A percentile compares a stretch with the other conserved stretches of the same genome.
These are phyloP conservation scores for Eimeria necatrix DNA, from an alignment of 169 alveolate genomes.

Conservation along the genomic window DNA sequence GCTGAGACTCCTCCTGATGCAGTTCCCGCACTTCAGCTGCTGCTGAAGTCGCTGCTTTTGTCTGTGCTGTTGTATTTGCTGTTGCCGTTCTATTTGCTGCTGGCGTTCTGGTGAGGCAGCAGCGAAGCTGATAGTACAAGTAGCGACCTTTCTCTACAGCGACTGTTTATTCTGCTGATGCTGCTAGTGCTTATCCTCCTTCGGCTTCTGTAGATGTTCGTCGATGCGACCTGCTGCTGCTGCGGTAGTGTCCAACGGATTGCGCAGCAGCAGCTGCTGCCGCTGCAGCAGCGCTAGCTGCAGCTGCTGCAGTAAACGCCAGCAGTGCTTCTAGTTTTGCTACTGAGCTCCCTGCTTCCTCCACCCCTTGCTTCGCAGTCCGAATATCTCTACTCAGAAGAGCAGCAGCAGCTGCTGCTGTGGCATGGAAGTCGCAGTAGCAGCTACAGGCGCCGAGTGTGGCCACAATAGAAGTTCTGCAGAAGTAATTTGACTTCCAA, in stretches of 20 bases:
- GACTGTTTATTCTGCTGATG: not conserved
- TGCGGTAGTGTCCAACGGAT: no score
- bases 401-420: constrained; percentile 59
- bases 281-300: not conserved
- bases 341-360: not conserved
- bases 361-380: not conserved
- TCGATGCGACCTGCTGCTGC: no score
- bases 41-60: not conserved
- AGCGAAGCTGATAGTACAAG: not conserved
- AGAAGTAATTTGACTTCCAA: not conserved
- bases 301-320: not conserved
- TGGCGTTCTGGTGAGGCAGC: not conserved
- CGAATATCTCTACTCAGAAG: not conserved
- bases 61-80: not conserved
- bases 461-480: not conserved
- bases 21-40: not conserved
- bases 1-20: constrained; percentile 38
- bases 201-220: not conserved
- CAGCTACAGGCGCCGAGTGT: constrained; percentile 6
- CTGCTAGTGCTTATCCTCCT: not conserved
- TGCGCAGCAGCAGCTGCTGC: constrained; percentile 7
- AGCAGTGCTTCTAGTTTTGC: not conserved
- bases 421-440: not conserved
- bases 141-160: not conserved
- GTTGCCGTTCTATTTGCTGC: not conserved